Conservation (phyloP, 306 rosid species). For the Oemleria cerasiformis region DNA sequence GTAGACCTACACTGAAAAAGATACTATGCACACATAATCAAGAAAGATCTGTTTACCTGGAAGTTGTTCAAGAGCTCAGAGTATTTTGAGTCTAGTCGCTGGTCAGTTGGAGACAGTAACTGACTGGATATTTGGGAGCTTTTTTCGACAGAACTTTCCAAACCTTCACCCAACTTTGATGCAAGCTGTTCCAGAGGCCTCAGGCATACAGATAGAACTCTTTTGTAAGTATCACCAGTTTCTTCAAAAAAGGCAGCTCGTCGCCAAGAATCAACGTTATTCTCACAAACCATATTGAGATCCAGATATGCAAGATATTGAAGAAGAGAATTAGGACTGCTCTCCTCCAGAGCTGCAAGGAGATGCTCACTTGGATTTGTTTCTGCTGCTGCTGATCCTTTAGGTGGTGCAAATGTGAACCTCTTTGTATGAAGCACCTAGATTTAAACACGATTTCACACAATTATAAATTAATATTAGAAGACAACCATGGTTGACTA, state of each 20-base stretch:
- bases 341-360: conserved; percentile 89
- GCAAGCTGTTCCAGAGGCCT: conserved; percentile 81
- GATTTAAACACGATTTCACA: conserved; percentile 31
- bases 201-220: conserved; percentile 77
- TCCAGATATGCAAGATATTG: conserved; percentile 94
- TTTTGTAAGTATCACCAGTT: conserved; percentile 85
- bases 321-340: conserved; percentile 72
- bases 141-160: conserved; percentile 52
- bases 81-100: conserved; percentile 43
- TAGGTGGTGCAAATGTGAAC: conserved; percentile 81
- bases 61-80: conserved; percentile 55
- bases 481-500: conserved; percentile 13
- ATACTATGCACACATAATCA: not conserved
- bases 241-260: conserved; percentile 97
- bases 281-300: conserved; percentile 90
- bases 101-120: conserved; percentile 62
- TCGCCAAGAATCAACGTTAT: conserved; percentile 87
- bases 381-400: conserved; percentile 98
- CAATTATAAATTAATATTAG: conserved; percentile 17
- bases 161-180: conserved; percentile 53
- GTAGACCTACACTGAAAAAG: not conserved
- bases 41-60: conserved; percentile 50
- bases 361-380: conserved; percentile 94
- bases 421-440: conserved; percentile 91
- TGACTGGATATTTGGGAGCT: conserved; percentile 62